phyloP scores from a whole-genome alignment of 2,329 filamentous ascomycete species.

The Aspergillus oerlinghausenensis region DNA sequence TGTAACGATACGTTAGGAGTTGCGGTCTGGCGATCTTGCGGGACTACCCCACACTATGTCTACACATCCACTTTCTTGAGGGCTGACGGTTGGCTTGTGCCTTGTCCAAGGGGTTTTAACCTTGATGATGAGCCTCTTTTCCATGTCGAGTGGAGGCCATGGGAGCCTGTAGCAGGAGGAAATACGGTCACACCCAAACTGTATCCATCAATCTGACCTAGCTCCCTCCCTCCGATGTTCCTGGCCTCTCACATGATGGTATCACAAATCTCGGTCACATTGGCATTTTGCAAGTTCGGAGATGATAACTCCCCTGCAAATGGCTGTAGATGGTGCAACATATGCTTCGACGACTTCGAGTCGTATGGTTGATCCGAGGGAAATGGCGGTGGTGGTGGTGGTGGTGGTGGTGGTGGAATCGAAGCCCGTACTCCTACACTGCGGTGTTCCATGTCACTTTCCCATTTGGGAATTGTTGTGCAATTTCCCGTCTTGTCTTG shows the following conservation, averaged over 20 bases:
- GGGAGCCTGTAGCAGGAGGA: background rate
- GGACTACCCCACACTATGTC: background rate
- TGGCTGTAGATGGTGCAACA: background rate
- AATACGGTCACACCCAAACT: background rate
- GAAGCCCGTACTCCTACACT: background rate
- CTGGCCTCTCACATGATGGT: slow-evolving; percentile 15
- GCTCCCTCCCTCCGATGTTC: background rate
- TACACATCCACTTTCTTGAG: background rate
- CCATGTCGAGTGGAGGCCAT: background rate
- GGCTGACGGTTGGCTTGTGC: background rate
- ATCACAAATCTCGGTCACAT: slow-evolving; percentile 15
- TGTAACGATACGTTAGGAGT: background rate
- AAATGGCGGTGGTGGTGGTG: background rate
- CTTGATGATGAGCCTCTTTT: background rate
- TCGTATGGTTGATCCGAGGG: background rate
- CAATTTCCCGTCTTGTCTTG: background rate
- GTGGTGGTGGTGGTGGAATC: background rate
- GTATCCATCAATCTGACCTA: background rate
- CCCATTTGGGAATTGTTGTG: background rate
- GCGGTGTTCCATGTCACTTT: background rate
- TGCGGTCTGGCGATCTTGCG: background rate
- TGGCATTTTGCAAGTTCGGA: background rate
- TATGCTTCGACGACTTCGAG: background rate
- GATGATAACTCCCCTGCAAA: background rate
- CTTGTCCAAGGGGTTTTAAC: background rate